Base-by-base conservation (phyloP, 768 basidiomycete genomes). In the Tricholoma hemisulphureum region DNA sequence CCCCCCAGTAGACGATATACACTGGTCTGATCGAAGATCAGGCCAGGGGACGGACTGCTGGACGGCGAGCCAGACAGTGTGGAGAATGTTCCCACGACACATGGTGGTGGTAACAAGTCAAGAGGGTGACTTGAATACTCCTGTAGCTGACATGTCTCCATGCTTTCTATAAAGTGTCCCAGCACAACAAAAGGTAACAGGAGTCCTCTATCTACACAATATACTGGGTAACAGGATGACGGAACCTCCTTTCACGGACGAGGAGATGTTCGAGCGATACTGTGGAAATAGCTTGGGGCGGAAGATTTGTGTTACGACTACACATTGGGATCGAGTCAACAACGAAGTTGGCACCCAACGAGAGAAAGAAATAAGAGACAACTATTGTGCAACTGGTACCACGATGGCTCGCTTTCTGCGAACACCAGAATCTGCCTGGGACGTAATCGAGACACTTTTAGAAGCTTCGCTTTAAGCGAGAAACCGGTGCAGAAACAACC, bases 231-330 rank as follows among this genome's bases (percentile, higher is more conserved):
- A 53, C 18, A 35, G 51, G 14, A 53, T 53, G 28, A 53, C 51
- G 16, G 51, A 53, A 37, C 32, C 32, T 3, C 51, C 51, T 4
- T 53, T 53, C 23, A 53, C 34, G 21, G n/a, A 24, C 18, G 35
- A 53, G n/a, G 51, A 8, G 9, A 37, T 29, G 26, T 53, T 53
- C 23, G 35, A 37, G 39, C 34, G 20, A 39, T 53, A 37, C 13
- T 53, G 51, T 20, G 51, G 51, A 11, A 39, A 53, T 7, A 29
- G 39, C 8, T n/a, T 53, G 23, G 51, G 51, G 13, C 34, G 26
- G 39, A 53, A 35, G 20, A 53, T 53, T 21, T 53, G 51, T 39
- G 26, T 53, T 37, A 39, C 39, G 16, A 53, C 51, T 24, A 53
- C 51, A 53, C 31, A 37, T 24, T 53, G 51, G 51, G 51, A 53